Conservation (phyloP, 805 yeast species). For the Metschnikowia noctiluminum region DNA sequence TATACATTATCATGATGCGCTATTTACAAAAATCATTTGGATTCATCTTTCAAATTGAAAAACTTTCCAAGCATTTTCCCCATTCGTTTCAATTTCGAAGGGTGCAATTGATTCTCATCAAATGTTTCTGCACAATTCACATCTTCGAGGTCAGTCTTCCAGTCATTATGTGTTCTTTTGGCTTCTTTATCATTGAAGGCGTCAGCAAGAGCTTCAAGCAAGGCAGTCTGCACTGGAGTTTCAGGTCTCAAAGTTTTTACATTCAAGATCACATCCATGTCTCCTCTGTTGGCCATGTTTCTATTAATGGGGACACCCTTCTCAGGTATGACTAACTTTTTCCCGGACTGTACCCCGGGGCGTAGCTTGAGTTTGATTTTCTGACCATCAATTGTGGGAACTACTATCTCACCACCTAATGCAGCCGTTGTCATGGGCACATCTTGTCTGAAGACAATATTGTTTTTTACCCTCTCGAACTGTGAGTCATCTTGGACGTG, state of each 20-base stretch:
- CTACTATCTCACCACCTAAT: slow-evolving; percentile 82
- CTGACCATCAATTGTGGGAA: slow-evolving; percentile 88
- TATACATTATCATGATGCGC: neutral
- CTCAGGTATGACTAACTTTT: slow-evolving; percentile 70
- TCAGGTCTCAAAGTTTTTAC: slow-evolving; percentile 72
- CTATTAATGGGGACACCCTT: slow-evolving; percentile 77
- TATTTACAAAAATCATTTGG: slow-evolving; percentile 8
- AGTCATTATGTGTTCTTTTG: slow-evolving; percentile 53
- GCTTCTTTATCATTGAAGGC: slow-evolving; percentile 80
- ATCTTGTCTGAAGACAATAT: slow-evolving; percentile 60
- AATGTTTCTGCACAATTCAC: slow-evolving; percentile 20
- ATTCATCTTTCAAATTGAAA: slow-evolving; percentile 43
- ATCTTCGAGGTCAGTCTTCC: slow-evolving; percentile 33
- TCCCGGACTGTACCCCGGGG: slow-evolving; percentile 78
- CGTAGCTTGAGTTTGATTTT: slow-evolving; percentile 75
- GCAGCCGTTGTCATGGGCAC: slow-evolving; percentile 96
- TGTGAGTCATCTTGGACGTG: slow-evolving; percentile 70
- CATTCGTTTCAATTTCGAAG: slow-evolving; percentile 51
- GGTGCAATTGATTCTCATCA: slow-evolving; percentile 41
- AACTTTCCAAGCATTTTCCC: slow-evolving; percentile 58
- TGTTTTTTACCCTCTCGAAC: slow-evolving; percentile 64
- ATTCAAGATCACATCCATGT: slow-evolving; percentile 68
- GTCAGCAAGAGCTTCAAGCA: slow-evolving; percentile 93
- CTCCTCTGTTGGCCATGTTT: slow-evolving; percentile 63
- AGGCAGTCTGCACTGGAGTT: slow-evolving; percentile 80